phyloP scores from a whole-genome alignment of 768 basidiomycete species.

The Dacryopinax spathularia region DNA sequence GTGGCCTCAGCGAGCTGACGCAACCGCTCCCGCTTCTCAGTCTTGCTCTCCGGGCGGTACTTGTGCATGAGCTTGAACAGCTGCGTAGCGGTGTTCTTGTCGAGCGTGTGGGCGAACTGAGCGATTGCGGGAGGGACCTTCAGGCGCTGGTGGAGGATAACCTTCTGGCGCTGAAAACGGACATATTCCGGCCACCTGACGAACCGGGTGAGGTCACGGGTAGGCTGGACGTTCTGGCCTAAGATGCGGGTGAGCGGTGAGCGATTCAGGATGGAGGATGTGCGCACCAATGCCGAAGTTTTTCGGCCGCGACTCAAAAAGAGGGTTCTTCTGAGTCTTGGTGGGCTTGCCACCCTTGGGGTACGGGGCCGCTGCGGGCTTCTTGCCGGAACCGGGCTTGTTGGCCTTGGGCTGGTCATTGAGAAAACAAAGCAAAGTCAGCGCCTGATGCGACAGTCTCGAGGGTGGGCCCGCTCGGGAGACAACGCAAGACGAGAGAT shows the following conservation, averaged over 20 bases:
- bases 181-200: conserved; percentile 99
- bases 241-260: background rate
- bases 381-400: conserved; percentile 60
- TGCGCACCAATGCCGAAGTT: conserved; percentile 87
- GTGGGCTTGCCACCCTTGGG: conserved; percentile 52
- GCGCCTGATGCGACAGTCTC: background rate
- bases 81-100: conserved; percentile 98
- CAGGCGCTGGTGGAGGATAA: conserved; percentile 91
- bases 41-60: conserved; percentile 87
- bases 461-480: background rate
- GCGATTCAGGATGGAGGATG: conserved; percentile 1
- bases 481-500: conserved; percentile 1
- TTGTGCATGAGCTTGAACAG: conserved; percentile 97
- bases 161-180: conserved; percentile 94
- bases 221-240: conserved; percentile 91
- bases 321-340: conserved; percentile 82
- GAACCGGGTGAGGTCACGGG: conserved; percentile 85
- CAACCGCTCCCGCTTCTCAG: conserved; percentile 94
- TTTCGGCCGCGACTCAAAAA: conserved; percentile 79
- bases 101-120: conserved; percentile 86
- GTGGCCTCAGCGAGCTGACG: conserved; percentile 58
- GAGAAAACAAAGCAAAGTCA: conserved; percentile 9
- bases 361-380: conserved; percentile 72
- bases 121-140: conserved; percentile 98
- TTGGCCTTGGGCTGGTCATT: conserved; percentile 37